A percentile compares a stretch with the other conserved stretches of the same genome.
Evolutionary conservation across 23 red algal species (phyloP).

Genomic region (Chondrus crispus): DNA sequence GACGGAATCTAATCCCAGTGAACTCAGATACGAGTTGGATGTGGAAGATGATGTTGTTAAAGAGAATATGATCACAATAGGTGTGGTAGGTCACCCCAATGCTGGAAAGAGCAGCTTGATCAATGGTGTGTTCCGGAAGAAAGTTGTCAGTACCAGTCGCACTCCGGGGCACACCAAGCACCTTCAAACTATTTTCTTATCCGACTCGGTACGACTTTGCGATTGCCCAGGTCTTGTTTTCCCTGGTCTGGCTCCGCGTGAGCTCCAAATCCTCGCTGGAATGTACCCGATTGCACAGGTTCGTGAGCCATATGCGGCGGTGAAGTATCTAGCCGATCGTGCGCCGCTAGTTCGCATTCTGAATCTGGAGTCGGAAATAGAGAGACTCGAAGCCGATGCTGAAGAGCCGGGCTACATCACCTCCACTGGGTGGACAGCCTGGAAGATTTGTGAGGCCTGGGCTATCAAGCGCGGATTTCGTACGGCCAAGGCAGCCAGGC

Average conservation of each 20-base stretch:
- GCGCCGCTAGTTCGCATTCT: constrained; percentile 61
- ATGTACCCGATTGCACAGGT: constrained; percentile 69
- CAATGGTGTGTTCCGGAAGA: constrained; percentile 82
- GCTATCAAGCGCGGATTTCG: constrained; percentile 68
- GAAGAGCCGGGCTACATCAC: constrained; percentile 17
- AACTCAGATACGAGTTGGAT: not conserved
- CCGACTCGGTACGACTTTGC: constrained; percentile 75
- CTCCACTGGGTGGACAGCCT: constrained; percentile 48
- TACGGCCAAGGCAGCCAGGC: constrained; percentile 67
- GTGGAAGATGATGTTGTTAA: not conserved
- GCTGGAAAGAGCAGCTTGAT: constrained; percentile 89
- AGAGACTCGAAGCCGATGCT: constrained; percentile 30
- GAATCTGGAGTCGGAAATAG: constrained; percentile 1
- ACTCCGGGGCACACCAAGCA: constrained; percentile 98
- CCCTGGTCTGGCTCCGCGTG: constrained; percentile 63
- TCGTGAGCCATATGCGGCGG: constrained; percentile 57
- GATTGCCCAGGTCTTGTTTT: constrained; percentile 96
- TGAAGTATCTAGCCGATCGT: constrained; percentile 57
- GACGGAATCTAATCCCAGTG: not conserved
- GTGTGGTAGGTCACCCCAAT: constrained; percentile 95
- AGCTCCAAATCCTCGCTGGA: constrained; percentile 70
- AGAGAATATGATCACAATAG: constrained; percentile 69
- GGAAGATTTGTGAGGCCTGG: constrained; percentile 78
- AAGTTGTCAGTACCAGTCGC: constrained; percentile 69
- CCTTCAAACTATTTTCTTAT: constrained; percentile 86